Evolutionary conservation across 2,329 filamentous ascomycete genomes (phyloP).

Genomic region (Aureobasidium sp.): DNA sequence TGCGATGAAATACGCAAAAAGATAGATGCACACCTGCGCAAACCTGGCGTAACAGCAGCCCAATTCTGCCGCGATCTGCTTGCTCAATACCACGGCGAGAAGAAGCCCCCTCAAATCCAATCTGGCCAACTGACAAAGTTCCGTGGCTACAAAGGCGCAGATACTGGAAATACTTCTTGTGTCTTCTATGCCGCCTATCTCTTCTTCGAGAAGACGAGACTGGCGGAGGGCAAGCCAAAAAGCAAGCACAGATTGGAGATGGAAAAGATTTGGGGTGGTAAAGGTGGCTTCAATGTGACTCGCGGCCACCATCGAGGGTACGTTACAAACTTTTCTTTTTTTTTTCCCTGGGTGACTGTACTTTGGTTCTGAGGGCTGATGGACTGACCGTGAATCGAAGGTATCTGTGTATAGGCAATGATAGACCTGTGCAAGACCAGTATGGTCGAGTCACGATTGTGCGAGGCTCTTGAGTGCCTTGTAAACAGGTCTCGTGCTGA

Average conservation of each 20-base stretch:
- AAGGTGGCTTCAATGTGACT: neutral
- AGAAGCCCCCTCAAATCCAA: conserved; percentile 32
- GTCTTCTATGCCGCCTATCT: conserved; percentile 51
- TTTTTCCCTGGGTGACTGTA: no score
- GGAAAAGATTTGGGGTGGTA: conserved; percentile 34
- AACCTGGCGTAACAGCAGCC: conserved; percentile 45
- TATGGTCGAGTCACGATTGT: neutral
- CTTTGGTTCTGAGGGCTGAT: neutral
- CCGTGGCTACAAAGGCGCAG: conserved; percentile 42
- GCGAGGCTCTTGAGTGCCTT: neutral
- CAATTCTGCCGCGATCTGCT: conserved; percentile 45
- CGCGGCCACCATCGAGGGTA: conserved; percentile 11
- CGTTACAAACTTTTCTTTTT: neutral
- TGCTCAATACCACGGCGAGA: conserved; percentile 32
- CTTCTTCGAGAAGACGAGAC: conserved; percentile 53
- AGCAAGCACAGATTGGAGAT: conserved; percentile 45
- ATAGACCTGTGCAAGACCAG: neutral
- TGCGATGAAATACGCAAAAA: conserved; percentile 54
- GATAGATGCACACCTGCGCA: conserved; percentile 45
- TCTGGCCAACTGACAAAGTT: conserved; percentile 44
- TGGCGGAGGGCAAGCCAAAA: conserved; percentile 48
- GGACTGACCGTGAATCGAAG: neutral
- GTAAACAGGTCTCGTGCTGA: neutral
- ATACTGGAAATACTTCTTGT: conserved; percentile 41
- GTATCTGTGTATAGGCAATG: neutral